phyloP scores from a whole-genome alignment of 192 early-diverging fungal genomes.

The Allomyces javanicus region DNA sequence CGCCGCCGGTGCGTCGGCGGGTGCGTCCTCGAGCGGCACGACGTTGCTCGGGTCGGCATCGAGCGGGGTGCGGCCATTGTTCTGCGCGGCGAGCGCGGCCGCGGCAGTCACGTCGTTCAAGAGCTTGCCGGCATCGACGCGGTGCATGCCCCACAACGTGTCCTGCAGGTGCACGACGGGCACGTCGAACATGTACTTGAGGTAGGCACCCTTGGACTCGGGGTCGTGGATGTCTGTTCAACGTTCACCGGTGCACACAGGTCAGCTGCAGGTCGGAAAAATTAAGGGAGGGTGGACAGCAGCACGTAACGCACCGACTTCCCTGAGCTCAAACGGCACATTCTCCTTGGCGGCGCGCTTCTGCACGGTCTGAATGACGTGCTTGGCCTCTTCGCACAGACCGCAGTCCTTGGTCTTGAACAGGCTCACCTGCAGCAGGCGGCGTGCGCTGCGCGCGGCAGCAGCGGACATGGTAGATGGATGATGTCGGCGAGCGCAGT shows the following conservation, averaged over 20 bases:
- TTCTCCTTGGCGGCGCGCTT: not conserved
- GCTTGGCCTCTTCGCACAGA: not conserved
- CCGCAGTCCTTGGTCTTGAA: not conserved
- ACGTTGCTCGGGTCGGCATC: too few relatives aligned
- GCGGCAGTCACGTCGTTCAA: not conserved
- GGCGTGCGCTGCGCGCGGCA: not conserved
- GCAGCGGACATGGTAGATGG: too few relatives aligned
- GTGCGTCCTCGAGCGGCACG: too few relatives aligned
- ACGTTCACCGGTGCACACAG: too few relatives aligned
- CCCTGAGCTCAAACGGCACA: too few relatives aligned
- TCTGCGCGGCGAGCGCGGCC: not conserved
- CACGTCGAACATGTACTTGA: not conserved
- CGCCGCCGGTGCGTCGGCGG: too few relatives aligned
- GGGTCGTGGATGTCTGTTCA: not conserved
- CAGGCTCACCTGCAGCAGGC: not conserved
- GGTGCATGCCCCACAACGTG: not conserved
- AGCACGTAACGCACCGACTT: too few relatives aligned
- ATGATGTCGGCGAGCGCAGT: not conserved
- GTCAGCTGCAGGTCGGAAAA: too few relatives aligned
- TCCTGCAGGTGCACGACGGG: not conserved
- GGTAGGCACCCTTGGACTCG: not conserved
- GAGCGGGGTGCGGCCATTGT: too few relatives aligned
- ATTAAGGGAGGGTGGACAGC: too few relatives aligned
- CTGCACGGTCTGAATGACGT: not conserved
- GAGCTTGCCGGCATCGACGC: not conserved